Evolutionary conservation across 352 stramenopile species (phyloP).

Genomic region (Nannochloropsis limnetica): DNA sequence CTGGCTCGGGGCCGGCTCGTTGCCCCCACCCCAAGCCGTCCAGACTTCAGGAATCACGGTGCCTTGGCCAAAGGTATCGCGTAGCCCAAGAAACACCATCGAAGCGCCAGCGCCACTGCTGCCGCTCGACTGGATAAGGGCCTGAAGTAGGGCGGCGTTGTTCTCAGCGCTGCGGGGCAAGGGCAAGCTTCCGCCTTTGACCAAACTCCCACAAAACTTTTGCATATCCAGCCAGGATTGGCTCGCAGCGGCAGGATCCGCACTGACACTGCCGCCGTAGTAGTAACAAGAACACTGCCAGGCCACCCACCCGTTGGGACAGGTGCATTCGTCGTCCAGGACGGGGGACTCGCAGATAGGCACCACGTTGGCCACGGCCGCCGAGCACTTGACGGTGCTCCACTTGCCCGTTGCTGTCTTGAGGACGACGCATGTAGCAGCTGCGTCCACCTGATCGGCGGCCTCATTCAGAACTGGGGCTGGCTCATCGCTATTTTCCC

Average conservation of each 20-base stretch:
- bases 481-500: neutral
- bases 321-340: neutral
- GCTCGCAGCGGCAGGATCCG: neutral
- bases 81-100: neutral
- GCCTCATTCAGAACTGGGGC: neutral
- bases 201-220: neutral
- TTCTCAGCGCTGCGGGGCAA: neutral
- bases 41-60: neutral
- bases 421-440: neutral
- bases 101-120: too few species aligned
- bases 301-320: neutral
- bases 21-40: neutral
- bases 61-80: neutral
- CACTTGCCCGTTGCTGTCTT: neutral
- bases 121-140: neutral
- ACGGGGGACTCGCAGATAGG: neutral
- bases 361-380: neutral
- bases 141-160: neutral
- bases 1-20: neutral
- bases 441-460: neutral
- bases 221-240: neutral
- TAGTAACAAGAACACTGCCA: neutral
- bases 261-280: neutral
- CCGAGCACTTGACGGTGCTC: neutral
- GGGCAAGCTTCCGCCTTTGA: neutral